Evolutionary conservation across 352 stramenopile genomes (phyloP), one percentile per base, ranked within the genome.

Genomic region (Discostella stelligera): DNA sequence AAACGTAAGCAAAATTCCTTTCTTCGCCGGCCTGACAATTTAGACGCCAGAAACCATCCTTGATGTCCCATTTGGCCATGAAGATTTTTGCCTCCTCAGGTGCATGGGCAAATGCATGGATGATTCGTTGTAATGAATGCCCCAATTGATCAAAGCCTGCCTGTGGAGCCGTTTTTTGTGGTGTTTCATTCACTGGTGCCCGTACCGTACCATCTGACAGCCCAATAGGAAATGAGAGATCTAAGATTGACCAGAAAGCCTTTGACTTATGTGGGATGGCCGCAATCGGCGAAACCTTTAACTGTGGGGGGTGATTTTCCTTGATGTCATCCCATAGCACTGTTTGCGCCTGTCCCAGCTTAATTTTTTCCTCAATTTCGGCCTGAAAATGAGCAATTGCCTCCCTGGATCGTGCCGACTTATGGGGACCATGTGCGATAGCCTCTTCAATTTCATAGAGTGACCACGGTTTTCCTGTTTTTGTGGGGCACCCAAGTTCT

Each of bases 251-350:
- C 20, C 61, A n/a, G 18, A 69, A 78, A 2, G 8, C 9, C 37
- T 39, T 14, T 3, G 56, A 70, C 16, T 77, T 77, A 39, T 77
- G 60, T 1, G 59, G 69, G 23, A 77, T 77, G 16, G 50, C 50
- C 20, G 69, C 69, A 30, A 77, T 50, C 0, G 48, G 69, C 2
- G 52, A 77, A 20, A 77, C 52, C 39, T 77, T 77, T 49, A 71
- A 39, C 58, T 77, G 44, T 21, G 46, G 4, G 23, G 68, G 68
- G 1, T 21, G 32, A 32, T 70, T 18, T 20, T 76, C 48, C 59
- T 76, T 52, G 27, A 74, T 74, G 2, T 74, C 46, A 8, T 64
- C 59, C 48, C 60, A 76, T 2, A 30, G 5, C n/a, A 76, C 68
- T n/a, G 44, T 8, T 13, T 20, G 18, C 14, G 53, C 39, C 39